phyloP scores from a whole-genome alignment of 495 filamentous ascomycete genomes.

The Penicillium macrosclerotiorum region DNA sequence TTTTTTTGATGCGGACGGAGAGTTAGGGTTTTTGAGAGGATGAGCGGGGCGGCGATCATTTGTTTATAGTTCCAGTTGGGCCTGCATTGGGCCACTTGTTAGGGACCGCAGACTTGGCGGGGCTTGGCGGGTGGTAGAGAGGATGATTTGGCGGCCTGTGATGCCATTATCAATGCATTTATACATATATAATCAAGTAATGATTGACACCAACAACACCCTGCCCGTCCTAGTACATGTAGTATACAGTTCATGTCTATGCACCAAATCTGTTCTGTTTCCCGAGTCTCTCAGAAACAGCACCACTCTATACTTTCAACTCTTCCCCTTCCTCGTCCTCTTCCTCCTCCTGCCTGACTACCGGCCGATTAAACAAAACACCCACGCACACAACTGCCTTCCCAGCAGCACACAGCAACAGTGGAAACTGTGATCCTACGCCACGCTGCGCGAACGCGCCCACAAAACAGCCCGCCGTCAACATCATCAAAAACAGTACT shows the following conservation, averaged over 20 bases:
- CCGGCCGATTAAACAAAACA: constrained; percentile 18
- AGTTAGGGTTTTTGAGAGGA: no score
- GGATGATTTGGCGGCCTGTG: no score
- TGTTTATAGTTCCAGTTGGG: no score
- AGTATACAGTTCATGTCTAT: background rate
- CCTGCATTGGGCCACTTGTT: no score
- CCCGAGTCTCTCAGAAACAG: background rate
- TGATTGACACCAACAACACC: no score
- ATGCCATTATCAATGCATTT: no score
- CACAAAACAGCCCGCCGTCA: constrained; percentile 52
- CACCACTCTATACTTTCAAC: background rate
- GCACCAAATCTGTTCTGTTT: no score
- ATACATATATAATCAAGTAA: no score
- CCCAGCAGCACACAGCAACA: constrained; percentile 21
- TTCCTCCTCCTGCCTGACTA: background rate
- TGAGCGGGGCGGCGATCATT: no score
- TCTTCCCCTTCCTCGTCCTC: background rate
- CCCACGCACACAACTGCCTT: constrained; percentile 17
- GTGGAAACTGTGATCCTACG: constrained; percentile 14
- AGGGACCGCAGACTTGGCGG: no score
- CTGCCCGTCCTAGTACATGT: background rate
- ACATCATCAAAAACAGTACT: constrained; percentile 46
- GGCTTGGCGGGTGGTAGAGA: no score
- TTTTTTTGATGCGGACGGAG: no score
- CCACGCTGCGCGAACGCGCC: constrained; percentile 39